Evolutionary conservation across 192 early-diverging fungal genomes (phyloP).

Genomic region (Helicostylum pulchrum): DNA sequence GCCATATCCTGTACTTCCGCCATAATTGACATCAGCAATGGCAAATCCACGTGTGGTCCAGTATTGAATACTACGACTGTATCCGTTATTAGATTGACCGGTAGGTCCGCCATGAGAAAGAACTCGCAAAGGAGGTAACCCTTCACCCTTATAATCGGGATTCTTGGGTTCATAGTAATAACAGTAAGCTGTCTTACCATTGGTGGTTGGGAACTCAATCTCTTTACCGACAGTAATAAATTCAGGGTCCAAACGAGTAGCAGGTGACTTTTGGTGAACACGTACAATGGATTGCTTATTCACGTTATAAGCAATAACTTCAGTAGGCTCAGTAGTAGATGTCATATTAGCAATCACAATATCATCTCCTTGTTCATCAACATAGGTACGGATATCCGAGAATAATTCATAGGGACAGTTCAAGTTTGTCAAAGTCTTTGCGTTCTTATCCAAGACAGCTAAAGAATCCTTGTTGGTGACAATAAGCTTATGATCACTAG

Average conservation of each 20-base stretch:
- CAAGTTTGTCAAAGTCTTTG: slow-evolving; percentile 24
- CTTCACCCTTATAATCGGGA: slow-evolving; percentile 47
- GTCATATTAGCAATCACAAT: slow-evolving; percentile 1
- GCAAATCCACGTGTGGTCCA: slow-evolving; percentile 79
- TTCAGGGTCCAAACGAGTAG: slow-evolving; percentile 11
- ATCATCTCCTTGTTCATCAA: not conserved
- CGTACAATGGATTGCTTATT: not conserved
- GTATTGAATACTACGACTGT: slow-evolving; percentile 57
- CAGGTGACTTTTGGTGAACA: slow-evolving; percentile 2
- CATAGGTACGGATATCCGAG: slow-evolving; percentile 12
- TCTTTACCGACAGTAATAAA: slow-evolving; percentile 63
- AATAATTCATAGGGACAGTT: slow-evolving; percentile 10
- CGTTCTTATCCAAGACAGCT: slow-evolving; percentile 20
- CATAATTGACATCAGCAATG: slow-evolving; percentile 73
- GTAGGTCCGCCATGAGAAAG: slow-evolving; percentile 77
- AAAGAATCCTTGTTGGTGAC: slow-evolving; percentile 31
- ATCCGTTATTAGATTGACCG: slow-evolving; percentile 29
- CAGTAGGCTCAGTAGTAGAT: slow-evolving; percentile 10
- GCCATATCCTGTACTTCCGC: slow-evolving; percentile 74
- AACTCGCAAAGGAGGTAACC: slow-evolving; percentile 67
- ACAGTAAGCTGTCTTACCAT: slow-evolving; percentile 42
- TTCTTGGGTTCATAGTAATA: slow-evolving; percentile 68
- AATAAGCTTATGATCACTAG: slow-evolving; percentile 37
- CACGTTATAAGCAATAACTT: slow-evolving; percentile 18
- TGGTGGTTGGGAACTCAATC: slow-evolving; percentile 61